These are phyloP conservation scores for Trypanosoma platydactyli DNA, from an alignment of 208 protist species.

Conservation along the genomic window DNA sequence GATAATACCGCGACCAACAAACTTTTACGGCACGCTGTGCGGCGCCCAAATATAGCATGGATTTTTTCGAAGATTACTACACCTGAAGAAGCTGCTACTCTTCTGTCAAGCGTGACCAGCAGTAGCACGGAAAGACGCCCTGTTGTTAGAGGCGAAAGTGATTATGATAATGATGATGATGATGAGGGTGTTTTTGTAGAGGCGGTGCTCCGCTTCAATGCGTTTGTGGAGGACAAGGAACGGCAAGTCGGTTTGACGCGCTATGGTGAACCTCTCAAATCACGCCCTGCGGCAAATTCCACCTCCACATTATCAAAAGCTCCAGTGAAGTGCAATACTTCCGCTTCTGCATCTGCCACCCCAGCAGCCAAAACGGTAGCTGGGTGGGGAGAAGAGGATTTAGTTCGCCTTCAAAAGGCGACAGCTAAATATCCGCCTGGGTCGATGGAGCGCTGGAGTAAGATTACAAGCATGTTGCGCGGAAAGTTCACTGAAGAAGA, in stretches of 20 bases:
- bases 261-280: conserved; percentile 87
- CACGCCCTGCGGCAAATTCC: conserved; percentile 4
- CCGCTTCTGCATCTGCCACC: neutral
- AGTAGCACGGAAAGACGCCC: conserved; percentile 28
- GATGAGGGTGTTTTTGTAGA: conserved; percentile 36
- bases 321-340: conserved; percentile 17
- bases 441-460: conserved; percentile 90
- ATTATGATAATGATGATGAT: conserved; percentile 13
- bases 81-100: conserved; percentile 34
- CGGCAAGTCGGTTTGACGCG: conserved; percentile 65
- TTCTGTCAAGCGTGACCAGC: conserved; percentile 36
- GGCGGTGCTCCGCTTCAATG: conserved; percentile 76
- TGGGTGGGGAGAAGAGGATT: conserved; percentile 92
- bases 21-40: conserved; percentile 59
- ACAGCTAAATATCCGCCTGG: conserved; percentile 93
- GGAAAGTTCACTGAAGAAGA: conserved; percentile 87
- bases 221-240: conserved; percentile 55
- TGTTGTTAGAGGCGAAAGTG: conserved; percentile 17
- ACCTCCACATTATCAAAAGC: neutral
- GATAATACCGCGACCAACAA: conserved; percentile 75
- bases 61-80: conserved; percentile 64
- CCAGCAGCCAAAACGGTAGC: conserved; percentile 16
- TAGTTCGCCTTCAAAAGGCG: conserved; percentile 92
- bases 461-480: conserved; percentile 75
- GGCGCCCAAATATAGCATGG: conserved; percentile 67